Evolutionary conservation across 768 basidiomycete genomes (phyloP).

Genomic region (Chiua virens): DNA sequence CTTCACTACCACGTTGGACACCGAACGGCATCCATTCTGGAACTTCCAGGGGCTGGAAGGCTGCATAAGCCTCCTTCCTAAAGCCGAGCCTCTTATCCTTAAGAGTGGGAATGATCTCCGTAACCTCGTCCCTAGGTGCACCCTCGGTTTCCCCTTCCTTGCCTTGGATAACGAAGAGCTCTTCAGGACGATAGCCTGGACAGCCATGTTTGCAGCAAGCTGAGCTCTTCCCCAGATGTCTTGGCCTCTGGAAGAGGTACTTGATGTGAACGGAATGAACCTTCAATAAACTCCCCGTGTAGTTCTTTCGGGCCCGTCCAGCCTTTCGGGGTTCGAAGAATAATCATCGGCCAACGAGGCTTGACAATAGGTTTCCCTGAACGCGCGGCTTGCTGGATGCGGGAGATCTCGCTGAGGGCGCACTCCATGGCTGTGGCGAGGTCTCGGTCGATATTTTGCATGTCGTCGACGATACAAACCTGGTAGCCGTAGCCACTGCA

Average conservation of each 20-base stretch:
- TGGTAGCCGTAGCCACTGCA: constrained; percentile 84
- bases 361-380: constrained; percentile 74
- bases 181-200: constrained; percentile 63
- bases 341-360: constrained; percentile 89
- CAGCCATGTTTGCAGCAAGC: constrained; percentile 69
- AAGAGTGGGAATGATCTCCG: constrained; percentile 55
- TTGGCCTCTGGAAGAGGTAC: constrained; percentile 80
- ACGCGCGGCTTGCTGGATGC: constrained; percentile 80
- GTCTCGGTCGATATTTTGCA: constrained; percentile 68
- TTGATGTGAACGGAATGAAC: constrained; percentile 85
- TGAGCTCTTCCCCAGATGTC: constrained; percentile 61
- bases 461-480: constrained; percentile 74
- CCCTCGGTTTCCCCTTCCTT: constrained; percentile 37
- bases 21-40: constrained; percentile 64
- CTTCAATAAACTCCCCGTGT: constrained; percentile 73
- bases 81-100: constrained; percentile 66
- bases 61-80: constrained; percentile 64
- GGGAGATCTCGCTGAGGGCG: constrained; percentile 70
- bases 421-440: constrained; percentile 82
- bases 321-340: constrained; percentile 85
- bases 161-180: constrained; percentile 53
- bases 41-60: constrained; percentile 58
- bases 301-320: constrained; percentile 67
- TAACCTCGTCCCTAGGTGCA: constrained; percentile 52
- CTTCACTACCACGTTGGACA: constrained; percentile 53